Base-by-base conservation (phyloP, 78 protist genomes). In the Bodo saltans region DNA sequence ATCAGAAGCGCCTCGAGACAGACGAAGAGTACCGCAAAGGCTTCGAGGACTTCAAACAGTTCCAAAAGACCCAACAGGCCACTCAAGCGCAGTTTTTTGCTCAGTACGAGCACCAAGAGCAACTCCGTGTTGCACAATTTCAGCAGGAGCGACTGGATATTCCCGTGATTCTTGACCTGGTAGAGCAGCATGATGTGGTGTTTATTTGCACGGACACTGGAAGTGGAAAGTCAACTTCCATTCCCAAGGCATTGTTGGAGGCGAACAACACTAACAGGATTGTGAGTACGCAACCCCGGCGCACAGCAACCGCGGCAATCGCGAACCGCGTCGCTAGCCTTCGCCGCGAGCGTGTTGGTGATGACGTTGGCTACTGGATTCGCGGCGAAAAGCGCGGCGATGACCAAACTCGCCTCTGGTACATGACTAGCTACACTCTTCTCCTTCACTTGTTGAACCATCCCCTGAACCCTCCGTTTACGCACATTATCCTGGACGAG, bases 401-500 rank as follows among this genome's bases (percentile, higher is more conserved):
- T 29, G 28, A 39, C 41, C 70, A 76, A 47, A 76, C 81, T 27
- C 81, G 81, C 23, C 81, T 76, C 41, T 76, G 81, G 81, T 76
- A 76, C 81, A 76, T 76, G 81, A 76, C 81, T 27, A 34, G 47
- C 39, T 76, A 76, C 81, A 76, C 81, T 33, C 69, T 76, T 33
- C 69, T 76, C 30, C 69, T 76, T 25, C 70, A 76, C 67, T 38
- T 76, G 39, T 38, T 76, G 37, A 37, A 4, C 69, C 38, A 60
- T 38, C 40, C 42, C 41, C 12, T 76, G 81, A 38, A 68, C 12
- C 81, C 81, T 17, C 81, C 81, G 37, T 67, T 79, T 40, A 28
- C 85, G 28, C 90, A 85, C 70, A 68, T 92, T 38, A 72, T 92
- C 68, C 52, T 92, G 21, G 94, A 92, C 67, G 94, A 92, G 75